A percentile compares a stretch with the other conserved stretches of the same genome.
phyloP scores from a whole-genome alignment of 2,329 filamentous ascomycete genomes.

The Venturia asperata region DNA sequence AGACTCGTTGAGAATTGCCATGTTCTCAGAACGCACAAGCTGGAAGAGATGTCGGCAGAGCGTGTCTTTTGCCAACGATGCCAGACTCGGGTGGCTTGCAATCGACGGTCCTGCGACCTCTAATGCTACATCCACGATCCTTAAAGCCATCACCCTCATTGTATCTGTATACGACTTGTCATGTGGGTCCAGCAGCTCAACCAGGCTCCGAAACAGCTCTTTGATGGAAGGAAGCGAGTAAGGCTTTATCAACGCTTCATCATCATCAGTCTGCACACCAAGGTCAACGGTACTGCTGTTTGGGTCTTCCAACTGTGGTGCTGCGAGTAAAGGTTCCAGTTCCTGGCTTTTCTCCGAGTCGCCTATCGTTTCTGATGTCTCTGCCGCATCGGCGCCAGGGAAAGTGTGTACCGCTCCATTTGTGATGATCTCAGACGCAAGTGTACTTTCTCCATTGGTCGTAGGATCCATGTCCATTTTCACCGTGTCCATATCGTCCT shows the following conservation, averaged over 20 bases:
- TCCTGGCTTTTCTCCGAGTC: slow-evolving; percentile 14
- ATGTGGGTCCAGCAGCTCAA: slow-evolving; percentile 88
- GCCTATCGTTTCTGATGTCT: background rate
- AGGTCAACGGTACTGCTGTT: slow-evolving; percentile 21
- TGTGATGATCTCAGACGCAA: background rate
- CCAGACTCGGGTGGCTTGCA: slow-evolving; percentile 81
- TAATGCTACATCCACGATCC: slow-evolving; percentile 93
- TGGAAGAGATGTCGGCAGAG: slow-evolving; percentile 94
- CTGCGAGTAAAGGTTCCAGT: slow-evolving; percentile 11
- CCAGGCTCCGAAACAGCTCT: slow-evolving; percentile 87
- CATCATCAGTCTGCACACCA: slow-evolving; percentile 28
- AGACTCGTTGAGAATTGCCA: slow-evolving; percentile 88
- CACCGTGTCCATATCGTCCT: slow-evolving; percentile 64
- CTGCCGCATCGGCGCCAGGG: background rate
- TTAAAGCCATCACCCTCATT: slow-evolving; percentile 93
- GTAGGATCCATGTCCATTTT: slow-evolving; percentile 61
- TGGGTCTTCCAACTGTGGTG: slow-evolving; percentile 15
- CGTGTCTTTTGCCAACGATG: slow-evolving; percentile 82
- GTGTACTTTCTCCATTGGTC: slow-evolving; percentile 46
- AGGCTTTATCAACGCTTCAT: slow-evolving; percentile 60
- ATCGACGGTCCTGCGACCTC: slow-evolving; percentile 96
- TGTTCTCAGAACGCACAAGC: slow-evolving; percentile 90
- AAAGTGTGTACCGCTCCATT: background rate
- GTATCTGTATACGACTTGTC: slow-evolving; percentile 88
- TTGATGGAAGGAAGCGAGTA: slow-evolving; percentile 92